These are phyloP conservation scores for Arbutus unedo DNA, from an alignment of 148 eudicot genomes.

Conservation along the genomic window DNA sequence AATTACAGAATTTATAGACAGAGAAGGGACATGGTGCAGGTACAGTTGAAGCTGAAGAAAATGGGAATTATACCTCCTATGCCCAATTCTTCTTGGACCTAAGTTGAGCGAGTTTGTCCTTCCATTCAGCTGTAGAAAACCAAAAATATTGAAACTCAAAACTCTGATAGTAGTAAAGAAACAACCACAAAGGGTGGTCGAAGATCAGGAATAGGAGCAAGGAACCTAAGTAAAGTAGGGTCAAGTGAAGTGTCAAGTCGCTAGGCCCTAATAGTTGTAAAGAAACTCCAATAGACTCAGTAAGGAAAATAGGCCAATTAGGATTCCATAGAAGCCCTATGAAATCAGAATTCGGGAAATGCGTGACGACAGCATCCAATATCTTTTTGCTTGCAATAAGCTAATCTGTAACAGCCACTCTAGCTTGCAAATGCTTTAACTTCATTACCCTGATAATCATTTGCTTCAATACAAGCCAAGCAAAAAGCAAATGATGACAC, in stretches of 20 bases:
- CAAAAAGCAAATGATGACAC: background rate
- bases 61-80: conserved; percentile 40
- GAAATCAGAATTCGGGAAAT: background rate
- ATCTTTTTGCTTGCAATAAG: background rate
- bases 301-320: background rate
- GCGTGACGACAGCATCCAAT: background rate
- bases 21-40: background rate
- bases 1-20: background rate
- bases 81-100: conserved; percentile 87
- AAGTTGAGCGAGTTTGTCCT: conserved; percentile 80
- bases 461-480: background rate
- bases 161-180: background rate
- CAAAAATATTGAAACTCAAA: background rate
- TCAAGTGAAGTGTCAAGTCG: background rate
- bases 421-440: background rate
- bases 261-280: background rate
- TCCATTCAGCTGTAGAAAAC: conserved; percentile 62
- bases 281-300: background rate
- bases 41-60: background rate
- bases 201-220: too few relatives aligned
- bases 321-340: background rate
- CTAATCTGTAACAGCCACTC: background rate
- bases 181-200: background rate
- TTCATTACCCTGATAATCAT: background rate
- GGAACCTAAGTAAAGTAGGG: too few relatives aligned